Base-by-base conservation (phyloP, 192 early-diverging fungal species). In the Gonapodya prolifera region DNA sequence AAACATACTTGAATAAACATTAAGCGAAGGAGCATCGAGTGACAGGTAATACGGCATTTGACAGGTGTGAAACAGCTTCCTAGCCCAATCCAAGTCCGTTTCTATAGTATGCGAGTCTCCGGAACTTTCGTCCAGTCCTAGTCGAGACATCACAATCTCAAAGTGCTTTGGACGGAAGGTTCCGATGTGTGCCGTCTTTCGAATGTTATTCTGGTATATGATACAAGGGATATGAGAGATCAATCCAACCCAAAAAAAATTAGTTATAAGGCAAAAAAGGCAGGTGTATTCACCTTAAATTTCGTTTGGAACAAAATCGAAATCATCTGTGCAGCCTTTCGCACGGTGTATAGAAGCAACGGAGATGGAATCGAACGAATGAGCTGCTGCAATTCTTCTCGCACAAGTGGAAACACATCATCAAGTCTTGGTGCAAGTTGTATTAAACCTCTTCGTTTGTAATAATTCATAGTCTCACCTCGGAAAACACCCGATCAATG, bases 161-260 rank as follows among this genome's bases (percentile, higher is more conserved):
- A 93, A 93, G 69, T 94, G 91, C 2, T 81, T 83, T 33, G 89
- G 83, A 69, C 89, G 80, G 76, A 93, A 94, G 0, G 82, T 86
- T 0, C 89, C 89, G 1, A 86, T 84, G 70, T 89, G 84, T 30
- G 89, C 88, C 17, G 80, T 69, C 1, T 82, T 76, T 77, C 83
- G 82, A 8, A 83, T 71, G 35, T 75, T 69, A 34, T 70, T 28
- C 75, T 70, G 23, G n/a, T n/a, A n/a, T n/a, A n/a, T n/a, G n/a
- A n/a, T n/a, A n/a, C n/a, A n/a, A n/a, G n/a, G n/a, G n/a, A n/a
- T n/a, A n/a, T n/a, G n/a, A n/a, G n/a, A n/a, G n/a, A n/a, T n/a
- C n/a, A n/a, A n/a, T n/a, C n/a, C n/a, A n/a, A n/a, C n/a, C n/a
- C n/a, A n/a, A n/a, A n/a, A n/a, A n/a, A n/a, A n/a, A n/a, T 8